Evolutionary conservation across 768 basidiomycete species (phyloP), one percentile per base, ranked within the genome.

Genomic region (Mycena alexandri): DNA sequence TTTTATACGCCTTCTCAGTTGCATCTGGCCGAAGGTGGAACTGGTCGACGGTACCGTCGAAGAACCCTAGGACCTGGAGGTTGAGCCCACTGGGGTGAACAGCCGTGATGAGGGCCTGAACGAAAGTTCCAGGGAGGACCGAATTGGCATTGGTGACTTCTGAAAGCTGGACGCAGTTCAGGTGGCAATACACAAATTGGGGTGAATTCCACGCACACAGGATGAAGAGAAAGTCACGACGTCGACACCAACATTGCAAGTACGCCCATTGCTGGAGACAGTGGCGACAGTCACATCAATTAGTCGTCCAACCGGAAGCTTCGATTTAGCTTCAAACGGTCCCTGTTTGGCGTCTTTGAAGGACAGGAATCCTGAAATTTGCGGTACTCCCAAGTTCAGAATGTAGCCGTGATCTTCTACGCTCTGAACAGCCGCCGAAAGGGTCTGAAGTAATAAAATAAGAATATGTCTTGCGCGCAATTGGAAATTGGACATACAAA

Each of bases 371-470:
- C 94, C 94, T 65, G 93, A 88, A 38, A 93, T 78, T n/a, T 86
- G 90, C 12, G 88, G 77, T 19, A 98, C 74, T 2, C 96, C 97
- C 43, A 98, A 81, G 70, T 96, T 94, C 10, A 99, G 83, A 62
- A 91, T 87, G 80, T 97, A 98, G 1, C 98, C 96, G 76, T 98
- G 94, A 74, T 99, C 98, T 80, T 99, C 98, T 19, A 93, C 81
- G 73, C 91, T 94, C 79, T 90, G 90, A 55, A 97, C 84, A 38
- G 90, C 87, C 14, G 89, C 93, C 0, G 90, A 86, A 50, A 98
- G 74, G 22, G 89, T 89, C 95, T 96, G 63, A 60, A 58, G 78
- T 21, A 21, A 51, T 64, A 50, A 63, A 46, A 59, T 58, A 33
- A 65, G 5, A 50, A 46, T 38, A 29, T 12, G 51, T 54, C 55